Evolutionary conservation across 2,329 filamentous ascomycete species (phyloP), one percentile per base, ranked within the genome.

Genomic region (Penicillium carneum): DNA sequence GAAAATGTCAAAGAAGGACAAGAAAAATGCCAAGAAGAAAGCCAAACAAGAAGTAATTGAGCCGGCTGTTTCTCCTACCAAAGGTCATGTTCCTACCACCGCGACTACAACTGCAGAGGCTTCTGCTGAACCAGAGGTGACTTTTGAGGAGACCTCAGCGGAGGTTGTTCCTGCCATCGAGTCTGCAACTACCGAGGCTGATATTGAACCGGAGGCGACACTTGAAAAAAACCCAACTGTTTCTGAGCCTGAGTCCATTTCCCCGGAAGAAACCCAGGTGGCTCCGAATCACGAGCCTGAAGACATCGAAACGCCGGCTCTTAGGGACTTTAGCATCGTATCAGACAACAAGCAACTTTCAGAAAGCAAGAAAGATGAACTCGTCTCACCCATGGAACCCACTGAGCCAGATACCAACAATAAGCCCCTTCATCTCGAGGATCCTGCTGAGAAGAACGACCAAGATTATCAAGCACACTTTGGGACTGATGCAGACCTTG

Each of bases 1-100:
- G 66, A 74, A 75, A 53, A 53, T 69, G 11, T 74, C 72, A 48
- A 79, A 79, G 65, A 79, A 79, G 57, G 71, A 77, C 68, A 74
- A 79, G 59, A 70, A 58, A 52, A 76, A 70, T 56, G 69, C 71
- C 26, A 72, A 74, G 66, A 72, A 76, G 49, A 68, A 71, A 39
- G 62, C 50, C 16, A 65, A 68, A 29, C 41, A 65, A 52, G 63
- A 61, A 20, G 12, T 54, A 36, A 18, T 45, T 26, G 66, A 68
- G 9, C 23, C 29, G 16, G 16, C 38, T 26, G 47, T 42, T 20
- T 11, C 48, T 18, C n/a, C 5, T 4, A 7, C 33, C 20, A 50
- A 61, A 2, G 63, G 63, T 9, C 34, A 36, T 53, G 14, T 34
- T n/a, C 6, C 50, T 7, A 41, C 16, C 12, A 31, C 39, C 2